Evolutionary conservation across 2,329 filamentous ascomycete species (phyloP).

Genomic region (Calonectria ilicicola): DNA sequence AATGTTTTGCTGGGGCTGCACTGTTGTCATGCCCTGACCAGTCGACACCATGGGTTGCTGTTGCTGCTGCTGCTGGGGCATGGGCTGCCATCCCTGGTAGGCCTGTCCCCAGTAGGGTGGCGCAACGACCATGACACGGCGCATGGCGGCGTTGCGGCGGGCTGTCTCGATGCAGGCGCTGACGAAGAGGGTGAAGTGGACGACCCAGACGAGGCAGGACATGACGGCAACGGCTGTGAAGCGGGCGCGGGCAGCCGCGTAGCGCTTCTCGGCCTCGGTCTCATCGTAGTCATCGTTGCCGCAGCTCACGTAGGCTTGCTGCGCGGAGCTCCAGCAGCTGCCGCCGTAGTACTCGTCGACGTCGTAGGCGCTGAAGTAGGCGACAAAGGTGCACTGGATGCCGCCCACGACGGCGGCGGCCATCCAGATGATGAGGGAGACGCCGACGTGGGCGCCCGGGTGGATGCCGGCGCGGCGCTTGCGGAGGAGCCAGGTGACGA

Average conservation of each 20-base stretch:
- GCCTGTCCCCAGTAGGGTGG: constrained; percentile 45
- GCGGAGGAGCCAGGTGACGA: constrained; percentile 51
- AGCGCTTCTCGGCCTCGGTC: neutral
- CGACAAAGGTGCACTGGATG: constrained; percentile 34
- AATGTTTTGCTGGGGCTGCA: constrained; percentile 28
- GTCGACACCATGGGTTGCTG: neutral
- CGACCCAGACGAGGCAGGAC: constrained; percentile 39
- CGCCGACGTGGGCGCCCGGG: constrained; percentile 57
- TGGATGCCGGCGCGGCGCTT: constrained; percentile 52
- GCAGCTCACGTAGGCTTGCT: constrained; percentile 14
- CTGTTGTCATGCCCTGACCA: neutral
- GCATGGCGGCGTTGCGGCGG: constrained; percentile 42
- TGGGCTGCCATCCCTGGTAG: constrained; percentile 47
- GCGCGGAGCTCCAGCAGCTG: constrained; percentile 26
- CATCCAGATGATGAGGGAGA: constrained; percentile 58
- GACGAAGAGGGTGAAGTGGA: constrained; percentile 55
- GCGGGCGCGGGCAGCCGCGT: constrained; percentile 11
- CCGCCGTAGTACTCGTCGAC: constrained; percentile 22
- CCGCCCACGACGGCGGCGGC: constrained; percentile 42
- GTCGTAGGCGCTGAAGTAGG: constrained; percentile 23
- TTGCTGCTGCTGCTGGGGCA: constrained; percentile 36
- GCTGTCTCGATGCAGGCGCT: constrained; percentile 54
- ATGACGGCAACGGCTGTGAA: constrained; percentile 40
- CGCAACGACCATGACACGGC: constrained; percentile 43
- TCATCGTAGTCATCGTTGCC: neutral